Conservation (phyloP, 208 protist species). For the Angomonas deanei region DNA sequence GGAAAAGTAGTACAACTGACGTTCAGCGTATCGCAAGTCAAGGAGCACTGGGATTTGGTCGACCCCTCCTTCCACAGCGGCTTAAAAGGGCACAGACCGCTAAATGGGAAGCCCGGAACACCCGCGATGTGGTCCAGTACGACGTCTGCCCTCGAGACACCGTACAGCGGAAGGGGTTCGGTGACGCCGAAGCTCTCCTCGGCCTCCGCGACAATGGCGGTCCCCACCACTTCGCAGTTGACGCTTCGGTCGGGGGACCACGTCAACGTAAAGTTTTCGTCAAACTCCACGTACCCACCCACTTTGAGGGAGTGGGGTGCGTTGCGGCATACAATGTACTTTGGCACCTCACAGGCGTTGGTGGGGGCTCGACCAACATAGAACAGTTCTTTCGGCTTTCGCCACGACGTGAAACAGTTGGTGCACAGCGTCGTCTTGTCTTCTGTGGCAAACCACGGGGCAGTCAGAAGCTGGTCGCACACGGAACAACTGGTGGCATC, state of each 20-base stretch:
- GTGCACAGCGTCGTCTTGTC: slow-evolving; percentile 55
- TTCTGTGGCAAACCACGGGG: slow-evolving; percentile 67
- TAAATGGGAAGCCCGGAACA: slow-evolving; percentile 70
- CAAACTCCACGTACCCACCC: slow-evolving; percentile 67
- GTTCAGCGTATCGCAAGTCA: slow-evolving; percentile 46
- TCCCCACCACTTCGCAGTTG: slow-evolving; percentile 50
- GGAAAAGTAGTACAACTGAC: slow-evolving; percentile 67
- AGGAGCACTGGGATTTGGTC: slow-evolving; percentile 17
- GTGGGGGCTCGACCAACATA: slow-evolving; percentile 21
- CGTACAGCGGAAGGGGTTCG: slow-evolving; percentile 44
- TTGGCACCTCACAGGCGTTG: slow-evolving; percentile 20
- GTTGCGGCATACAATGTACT: slow-evolving; percentile 60
- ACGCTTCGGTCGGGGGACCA: slow-evolving; percentile 68
- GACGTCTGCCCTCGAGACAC: slow-evolving; percentile 54
- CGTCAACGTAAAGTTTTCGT: slow-evolving; percentile 57
- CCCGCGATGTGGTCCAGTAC: slow-evolving; percentile 58
- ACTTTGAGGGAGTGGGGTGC: slow-evolving; percentile 38
- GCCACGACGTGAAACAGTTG: slow-evolving; percentile 79
- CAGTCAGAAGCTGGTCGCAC: slow-evolving; percentile 28
- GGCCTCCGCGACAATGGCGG: slow-evolving; percentile 35
- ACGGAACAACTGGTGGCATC: slow-evolving; percentile 19
- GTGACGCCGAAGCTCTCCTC: slow-evolving; percentile 61
- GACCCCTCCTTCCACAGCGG: slow-evolving; percentile 60
- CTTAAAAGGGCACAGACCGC: slow-evolving; percentile 63
- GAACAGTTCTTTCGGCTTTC: slow-evolving; percentile 68